phyloP scores from a whole-genome alignment of 1,284 basidiomycete genomes.

The Pyrrhoderma noxium region DNA sequence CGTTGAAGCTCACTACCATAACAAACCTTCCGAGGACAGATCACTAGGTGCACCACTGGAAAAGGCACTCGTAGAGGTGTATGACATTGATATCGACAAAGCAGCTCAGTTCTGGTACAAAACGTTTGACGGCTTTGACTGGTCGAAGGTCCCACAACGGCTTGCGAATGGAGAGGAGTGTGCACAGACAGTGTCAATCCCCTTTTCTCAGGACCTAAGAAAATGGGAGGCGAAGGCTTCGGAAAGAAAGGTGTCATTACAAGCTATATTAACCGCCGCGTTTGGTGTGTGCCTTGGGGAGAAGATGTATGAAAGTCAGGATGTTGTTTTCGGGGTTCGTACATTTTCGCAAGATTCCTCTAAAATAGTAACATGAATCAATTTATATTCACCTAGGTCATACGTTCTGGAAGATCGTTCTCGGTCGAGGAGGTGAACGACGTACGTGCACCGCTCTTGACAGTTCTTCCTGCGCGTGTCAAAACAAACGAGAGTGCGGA shows the following conservation, averaged over 20 bases:
- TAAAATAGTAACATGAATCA: background rate
- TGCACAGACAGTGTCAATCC: background rate
- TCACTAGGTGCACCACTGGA: conserved; percentile 21
- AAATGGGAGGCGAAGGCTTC: conserved; percentile 27
- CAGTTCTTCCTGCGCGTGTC: conserved; percentile 37
- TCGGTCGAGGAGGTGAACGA: conserved; percentile 34
- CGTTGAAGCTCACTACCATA: conserved; percentile 31
- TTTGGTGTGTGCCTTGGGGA: conserved; percentile 31
- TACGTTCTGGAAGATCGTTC: conserved; percentile 41
- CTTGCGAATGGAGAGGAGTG: conserved; percentile 14
- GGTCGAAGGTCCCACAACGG: conserved; percentile 25
- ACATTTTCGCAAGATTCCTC: conserved; percentile 4
- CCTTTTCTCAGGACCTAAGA: background rate
- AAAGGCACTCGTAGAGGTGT: conserved; percentile 30
- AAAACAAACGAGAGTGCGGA: conserved; percentile 25
- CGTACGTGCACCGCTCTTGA: conserved; percentile 36
- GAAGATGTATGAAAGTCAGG: conserved; percentile 25
- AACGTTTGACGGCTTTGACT: conserved; percentile 30
- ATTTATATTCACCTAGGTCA: conserved; percentile 29
- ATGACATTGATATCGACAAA: conserved; percentile 24
- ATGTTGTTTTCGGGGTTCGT: conserved; percentile 39
- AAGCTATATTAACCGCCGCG: conserved; percentile 36
- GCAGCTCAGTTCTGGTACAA: conserved; percentile 34
- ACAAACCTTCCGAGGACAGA: conserved; percentile 10
- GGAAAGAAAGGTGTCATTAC: conserved; percentile 35